A percentile compares a stretch with the other conserved stretches of the same genome.
Evolutionary conservation across 2,329 filamentous ascomycete genomes (phyloP).

Genomic region (Pleomassaria siparia): DNA sequence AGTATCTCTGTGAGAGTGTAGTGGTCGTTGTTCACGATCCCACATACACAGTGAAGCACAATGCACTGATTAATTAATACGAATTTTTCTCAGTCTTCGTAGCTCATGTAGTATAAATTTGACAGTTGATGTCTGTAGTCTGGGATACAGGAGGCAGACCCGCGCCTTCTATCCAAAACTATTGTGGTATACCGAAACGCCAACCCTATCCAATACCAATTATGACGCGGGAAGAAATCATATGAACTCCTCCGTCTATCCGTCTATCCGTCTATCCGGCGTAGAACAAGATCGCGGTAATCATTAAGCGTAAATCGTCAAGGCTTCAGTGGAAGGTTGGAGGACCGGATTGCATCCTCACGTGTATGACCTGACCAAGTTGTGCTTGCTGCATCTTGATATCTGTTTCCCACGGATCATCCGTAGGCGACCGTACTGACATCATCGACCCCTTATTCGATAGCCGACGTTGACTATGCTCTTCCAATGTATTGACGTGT

Average conservation of each 20-base stretch:
- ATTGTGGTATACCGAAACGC: constrained; percentile 1
- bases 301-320: neutral
- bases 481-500: constrained; percentile 5
- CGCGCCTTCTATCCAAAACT: neutral
- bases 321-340: neutral
- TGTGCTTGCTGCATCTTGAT: constrained; percentile 15
- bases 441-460: constrained; percentile 15
- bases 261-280: neutral
- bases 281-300: neutral
- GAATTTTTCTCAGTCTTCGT: no score
- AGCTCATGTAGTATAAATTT: no score
- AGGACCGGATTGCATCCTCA: neutral
- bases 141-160: neutral
- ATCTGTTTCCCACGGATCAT: constrained; percentile 24
- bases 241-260: neutral
- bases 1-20: no score
- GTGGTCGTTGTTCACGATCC: no score
- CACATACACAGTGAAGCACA: no score
- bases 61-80: no score
- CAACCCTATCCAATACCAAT: neutral
- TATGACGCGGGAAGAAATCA: neutral
- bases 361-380: neutral
- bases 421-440: constrained; percentile 4
- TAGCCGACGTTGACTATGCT: neutral
- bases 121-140: no score